Base-by-base conservation (phyloP, 768 basidiomycete species). In the Scleroderma citrinum region DNA sequence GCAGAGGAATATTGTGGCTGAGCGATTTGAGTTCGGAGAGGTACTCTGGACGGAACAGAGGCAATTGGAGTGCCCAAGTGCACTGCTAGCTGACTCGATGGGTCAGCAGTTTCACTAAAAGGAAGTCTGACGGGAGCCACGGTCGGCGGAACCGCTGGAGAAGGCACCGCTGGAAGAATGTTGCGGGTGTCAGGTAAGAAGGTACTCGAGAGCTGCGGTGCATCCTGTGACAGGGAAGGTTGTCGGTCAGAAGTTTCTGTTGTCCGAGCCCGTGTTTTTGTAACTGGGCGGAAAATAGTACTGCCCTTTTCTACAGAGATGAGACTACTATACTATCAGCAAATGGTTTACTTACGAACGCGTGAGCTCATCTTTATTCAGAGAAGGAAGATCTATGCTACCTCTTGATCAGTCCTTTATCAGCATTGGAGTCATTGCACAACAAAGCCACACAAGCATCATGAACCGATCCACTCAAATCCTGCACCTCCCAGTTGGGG, bases 281-380 rank as follows among this genome's bases (percentile, higher is more conserved):
- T 71, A 3, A 85, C 73, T n/a, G 86, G 86, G 59, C 76, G 77
- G 56, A 89, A 89, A 47, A 87, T 63, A 5, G 81, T 75, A 7
- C 76, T 72, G 14, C 86, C 86, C 61, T 89, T 89, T 61, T 88
- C 86, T 89, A 35, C 45, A 3, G 45, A 56, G 47, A n/a, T 46
- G 37, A 40, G 24, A 44, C 32, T 5, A 31, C 5, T n/a, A 49
- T 24, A 30, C 47, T 24, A 7, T 40, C 45, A n/a, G 21, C 41
- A 31, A 36, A 48, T 45, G 47, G 44, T 14, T 21, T 16, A 85
- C 85, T 77, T 61, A 88, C 86, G 86, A 53, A 76, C 75, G 34
- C 74, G 72, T 31, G 69, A 71, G 34, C 71, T 73, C 75, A 76
- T 76, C n/a, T 24, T 35, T 29, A n/a, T 8, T 29, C n/a, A n/a